Percentiles rank a stretch among this genome's conserved stretches.
Conservation (phyloP, 148 eudicot genomes). For the Pouteria glomerata region DNA sequence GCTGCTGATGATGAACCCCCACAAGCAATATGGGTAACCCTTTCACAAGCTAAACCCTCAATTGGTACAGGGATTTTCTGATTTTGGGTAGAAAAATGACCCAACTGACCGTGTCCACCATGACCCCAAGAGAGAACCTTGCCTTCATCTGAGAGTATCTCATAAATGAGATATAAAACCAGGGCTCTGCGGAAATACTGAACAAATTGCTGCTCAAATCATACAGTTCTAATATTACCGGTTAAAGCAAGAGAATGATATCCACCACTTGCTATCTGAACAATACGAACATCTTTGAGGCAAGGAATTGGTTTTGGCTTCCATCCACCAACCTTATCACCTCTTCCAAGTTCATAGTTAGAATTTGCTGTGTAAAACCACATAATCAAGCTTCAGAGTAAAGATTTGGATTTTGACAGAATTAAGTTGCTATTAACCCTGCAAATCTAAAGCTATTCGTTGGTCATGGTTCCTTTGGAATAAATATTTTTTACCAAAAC, state of each 20-base stretch:
- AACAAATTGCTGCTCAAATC: not conserved
- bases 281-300: conserved; percentile 49
- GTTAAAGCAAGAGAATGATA: conserved; percentile 92
- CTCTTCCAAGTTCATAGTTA: conserved; percentile 95
- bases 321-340: conserved; percentile 89
- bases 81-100: conserved; percentile 68
- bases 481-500: too few species aligned
- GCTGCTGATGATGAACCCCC: conserved; percentile 96
- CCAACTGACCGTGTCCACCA: conserved; percentile 98
- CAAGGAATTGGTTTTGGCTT: conserved; percentile 62
- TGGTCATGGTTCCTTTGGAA: too few species aligned
- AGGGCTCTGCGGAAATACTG: not conserved
- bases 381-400: not conserved
- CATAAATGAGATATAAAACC: not conserved
- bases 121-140: conserved; percentile 95
- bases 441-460: not conserved
- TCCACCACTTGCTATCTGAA: conserved; percentile 92
- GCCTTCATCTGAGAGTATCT: conserved; percentile 50
- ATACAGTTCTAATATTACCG: conserved; percentile 36
- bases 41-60: conserved; percentile 71
- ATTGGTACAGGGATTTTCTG: conserved; percentile 59
- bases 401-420: not conserved
- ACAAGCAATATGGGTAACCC: conserved; percentile 63
- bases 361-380: conserved; percentile 62
- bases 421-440: not conserved